A percentile compares a stretch with the other conserved stretches of the same genome.
phyloP scores from a whole-genome alignment of 148 eudicot genomes.

The Camellia granthamiana region DNA sequence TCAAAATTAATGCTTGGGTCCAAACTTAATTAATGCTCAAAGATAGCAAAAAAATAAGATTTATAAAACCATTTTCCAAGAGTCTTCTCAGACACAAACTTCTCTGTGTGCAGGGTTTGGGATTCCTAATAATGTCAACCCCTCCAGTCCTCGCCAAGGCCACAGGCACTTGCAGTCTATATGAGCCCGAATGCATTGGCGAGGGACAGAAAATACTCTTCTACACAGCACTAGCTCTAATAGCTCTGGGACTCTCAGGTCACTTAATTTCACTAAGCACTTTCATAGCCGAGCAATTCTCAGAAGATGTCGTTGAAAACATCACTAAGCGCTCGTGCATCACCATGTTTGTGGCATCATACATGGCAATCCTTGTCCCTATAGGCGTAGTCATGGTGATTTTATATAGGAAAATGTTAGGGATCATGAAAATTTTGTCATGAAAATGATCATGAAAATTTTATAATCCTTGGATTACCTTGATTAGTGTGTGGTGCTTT shows the following conservation, averaged over 20 bases:
- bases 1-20: too few species aligned
- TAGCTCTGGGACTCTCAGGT: conserved; percentile 51
- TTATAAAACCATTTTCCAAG: too few species aligned
- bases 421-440: too few species aligned
- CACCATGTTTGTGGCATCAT: too few species aligned
- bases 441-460: too few species aligned
- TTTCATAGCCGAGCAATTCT: conserved; percentile 12
- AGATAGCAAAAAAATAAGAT: too few species aligned
- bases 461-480: too few species aligned
- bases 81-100: too few species aligned
- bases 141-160: conserved; percentile 44
- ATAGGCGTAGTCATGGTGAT: conserved; percentile 34
- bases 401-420: too few species aligned
- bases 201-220: conserved; percentile 40
- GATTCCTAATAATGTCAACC: conserved; percentile 50
- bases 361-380: conserved; percentile 11
- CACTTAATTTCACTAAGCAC: conserved; percentile 20
- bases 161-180: conserved; percentile 40
- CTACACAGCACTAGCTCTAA: conserved; percentile 40
- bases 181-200: conserved; percentile 44
- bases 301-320: background rate
- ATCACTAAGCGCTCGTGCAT: background rate
- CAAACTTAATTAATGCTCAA: too few species aligned
- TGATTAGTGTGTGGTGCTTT: too few species aligned
- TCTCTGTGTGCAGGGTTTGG: conserved; percentile 37